Evolutionary conservation across 169 alveolate genomes (phyloP), one percentile per base, ranked within the genome.

Genomic region (Eimeria maxima): DNA sequence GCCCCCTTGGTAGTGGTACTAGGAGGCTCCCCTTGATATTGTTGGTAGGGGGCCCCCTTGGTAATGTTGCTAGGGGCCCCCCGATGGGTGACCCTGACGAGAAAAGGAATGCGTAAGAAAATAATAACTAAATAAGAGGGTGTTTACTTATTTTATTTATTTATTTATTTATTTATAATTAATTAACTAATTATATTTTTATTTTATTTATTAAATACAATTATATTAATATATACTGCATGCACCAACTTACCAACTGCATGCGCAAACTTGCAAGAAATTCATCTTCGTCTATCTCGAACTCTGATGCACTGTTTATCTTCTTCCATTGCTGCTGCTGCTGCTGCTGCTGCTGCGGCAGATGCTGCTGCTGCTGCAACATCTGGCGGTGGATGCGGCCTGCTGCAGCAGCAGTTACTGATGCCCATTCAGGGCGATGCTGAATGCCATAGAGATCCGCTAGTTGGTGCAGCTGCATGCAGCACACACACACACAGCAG

Each of bases 391-490:
- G 84, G 18, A 73, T n/a, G 29, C 84, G 84, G 84, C 84, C 84
- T 29, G 84, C 84, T n/a, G 84, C 84, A 73, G 55, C 50, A 73
- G 84, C 84, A 73, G 84, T 16, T 5, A 73, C 53, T 6, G 55
- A 13, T 10, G 38, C 5, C 84, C 84, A 73, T 16, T 73, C 27
- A 5, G 84, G 84, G 50, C 29, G 84, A 44, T 73, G 84, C 84
- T 73, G 50, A 27, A 73, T 73, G 44, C 38, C 45, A 44, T 7
- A 73, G 14, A 73, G 84, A 42, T 8, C 84, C 10, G 84, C 84
- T 24, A 73, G 84, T 22, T 27, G 84, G 45, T 73, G 84, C 84
- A 73, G 84, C 84, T 73, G 84, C 44, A 16, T n/a, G 18, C 84
- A 73, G 6, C 33, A 18, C 33, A 73, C 60, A 53, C 6, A 53